Base-by-base conservation (phyloP, 2,329 filamentous ascomycete genomes). In the Leptographium procerum region DNA sequence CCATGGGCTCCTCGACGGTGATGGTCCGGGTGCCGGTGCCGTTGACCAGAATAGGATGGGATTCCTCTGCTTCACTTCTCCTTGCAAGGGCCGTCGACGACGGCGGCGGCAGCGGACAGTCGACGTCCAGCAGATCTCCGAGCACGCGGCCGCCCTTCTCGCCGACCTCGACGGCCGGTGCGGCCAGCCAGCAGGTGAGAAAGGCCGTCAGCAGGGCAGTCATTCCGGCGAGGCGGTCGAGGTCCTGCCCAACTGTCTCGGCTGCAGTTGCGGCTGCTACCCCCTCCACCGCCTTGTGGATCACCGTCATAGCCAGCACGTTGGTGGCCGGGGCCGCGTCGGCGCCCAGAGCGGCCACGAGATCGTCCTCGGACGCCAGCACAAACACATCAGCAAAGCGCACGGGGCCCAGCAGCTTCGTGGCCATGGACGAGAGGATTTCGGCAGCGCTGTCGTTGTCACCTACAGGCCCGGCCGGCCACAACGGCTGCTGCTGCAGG, bases 361-460 rank as follows among this genome's bases (percentile, higher is more conserved):
- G 67, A 16, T 76, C 72, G 7, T 77, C 72, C 50, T 77, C 73
- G 28, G 79, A 75, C 13, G 80, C 79, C 9, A 84, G 68, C 1
- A 74, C 70, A 61, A 84, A 71, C 19, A 77, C 71, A 51, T 80
- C 73, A 4, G 72, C 72, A 64, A 85, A 82, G 45, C 70, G 67
- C 1, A 85, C 69, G 0, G 81, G 79, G 0, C 73, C 68, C 19
- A 85, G 73, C 31, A 86, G 77, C 66, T 81, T 83, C 64, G 76
- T 74, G 51, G 80, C 74, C 34, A 85, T 70, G 57, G 73, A 76
- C 61, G 78, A 77, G 53, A 84, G 70, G 10, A 74, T 69, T 4
- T 73, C 69, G 7, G 74, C 67, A 1, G 51, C 54, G 24, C 36
- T 45, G 45, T 29, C 57, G 7, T 29, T 10, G 1, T 16, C 40